Conservation (phyloP, 768 basidiomycete genomes). For the Mycena albidolilacea region DNA sequence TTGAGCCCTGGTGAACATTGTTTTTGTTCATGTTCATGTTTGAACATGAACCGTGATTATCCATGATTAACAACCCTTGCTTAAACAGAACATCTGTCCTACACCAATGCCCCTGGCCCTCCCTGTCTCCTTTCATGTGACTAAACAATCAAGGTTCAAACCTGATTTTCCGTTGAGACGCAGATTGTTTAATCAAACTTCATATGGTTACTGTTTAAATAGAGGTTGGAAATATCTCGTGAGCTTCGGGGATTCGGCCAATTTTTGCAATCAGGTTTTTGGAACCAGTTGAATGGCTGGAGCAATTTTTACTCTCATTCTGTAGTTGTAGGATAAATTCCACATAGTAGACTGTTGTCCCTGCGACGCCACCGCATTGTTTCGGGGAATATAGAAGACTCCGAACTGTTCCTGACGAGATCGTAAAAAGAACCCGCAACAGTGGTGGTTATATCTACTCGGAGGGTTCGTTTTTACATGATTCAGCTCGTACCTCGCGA, state of each 20-base stretch:
- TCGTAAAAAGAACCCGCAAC: conserved; percentile 2
- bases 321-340: neutral
- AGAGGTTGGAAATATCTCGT: no score
- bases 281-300: conserved; percentile 7
- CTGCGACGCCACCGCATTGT: conserved; percentile 14
- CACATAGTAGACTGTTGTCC: conserved; percentile 3
- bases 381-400: conserved; percentile 10
- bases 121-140: no score
- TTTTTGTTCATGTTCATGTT: no score
- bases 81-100: no score
- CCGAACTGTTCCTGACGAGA: conserved; percentile 15
- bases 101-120: no score
- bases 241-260: neutral
- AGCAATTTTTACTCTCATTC: conserved; percentile 6
- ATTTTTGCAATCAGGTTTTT: conserved; percentile 9
- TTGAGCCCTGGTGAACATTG: no score
- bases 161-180: no score
- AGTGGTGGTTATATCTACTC: conserved; percentile 6
- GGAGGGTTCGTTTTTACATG: neutral
- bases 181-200: no score
- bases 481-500: neutral
- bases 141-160: no score
- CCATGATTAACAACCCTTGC: no score
- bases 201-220: no score
- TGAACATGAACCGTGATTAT: no score